Conservation (phyloP, 2,329 filamentous ascomycete species). For the Diplocarpon mali region DNA sequence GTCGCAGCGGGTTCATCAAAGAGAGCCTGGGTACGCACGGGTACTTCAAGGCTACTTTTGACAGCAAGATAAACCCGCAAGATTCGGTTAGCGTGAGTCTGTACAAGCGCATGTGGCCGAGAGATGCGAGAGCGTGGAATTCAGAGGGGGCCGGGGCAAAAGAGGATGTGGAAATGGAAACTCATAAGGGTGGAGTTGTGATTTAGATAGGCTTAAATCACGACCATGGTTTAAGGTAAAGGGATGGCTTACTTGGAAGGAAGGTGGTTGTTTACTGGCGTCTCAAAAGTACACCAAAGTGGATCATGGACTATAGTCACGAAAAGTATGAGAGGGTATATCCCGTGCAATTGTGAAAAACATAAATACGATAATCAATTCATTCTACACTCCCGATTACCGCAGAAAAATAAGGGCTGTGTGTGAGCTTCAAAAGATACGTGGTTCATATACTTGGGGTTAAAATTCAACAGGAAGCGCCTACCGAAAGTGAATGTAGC, state of each 20-base stretch:
- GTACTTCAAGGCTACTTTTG: conserved; percentile 99
- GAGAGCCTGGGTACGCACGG: conserved; percentile 91
- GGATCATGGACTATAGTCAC: too few relatives aligned
- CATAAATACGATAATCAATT: too few relatives aligned
- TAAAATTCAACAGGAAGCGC: too few relatives aligned
- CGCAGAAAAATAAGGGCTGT: too few relatives aligned
- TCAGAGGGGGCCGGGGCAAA: conserved; percentile 10
- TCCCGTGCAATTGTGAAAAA: too few relatives aligned
- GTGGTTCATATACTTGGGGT: too few relatives aligned
- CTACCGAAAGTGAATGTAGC: too few relatives aligned
- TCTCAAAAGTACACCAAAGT: too few relatives aligned
- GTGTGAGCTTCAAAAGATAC: too few relatives aligned
- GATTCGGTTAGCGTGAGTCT: conserved; percentile 85
- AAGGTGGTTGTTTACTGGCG: neutral
- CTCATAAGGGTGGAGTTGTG: conserved; percentile 7
- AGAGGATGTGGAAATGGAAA: conserved; percentile 14
- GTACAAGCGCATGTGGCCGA: conserved; percentile 78
- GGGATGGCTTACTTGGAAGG: neutral
- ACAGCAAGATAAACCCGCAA: conserved; percentile 89
- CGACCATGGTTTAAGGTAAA: neutral
- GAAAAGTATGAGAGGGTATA: too few relatives aligned
- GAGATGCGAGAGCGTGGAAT: conserved; percentile 41
- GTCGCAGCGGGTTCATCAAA: conserved; percentile 83
- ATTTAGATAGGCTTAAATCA: neutral
- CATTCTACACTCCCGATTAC: too few relatives aligned